Evolutionary conservation across 2,329 filamentous ascomycete species (phyloP).

Genomic region (Coniochaeta prunicola): DNA sequence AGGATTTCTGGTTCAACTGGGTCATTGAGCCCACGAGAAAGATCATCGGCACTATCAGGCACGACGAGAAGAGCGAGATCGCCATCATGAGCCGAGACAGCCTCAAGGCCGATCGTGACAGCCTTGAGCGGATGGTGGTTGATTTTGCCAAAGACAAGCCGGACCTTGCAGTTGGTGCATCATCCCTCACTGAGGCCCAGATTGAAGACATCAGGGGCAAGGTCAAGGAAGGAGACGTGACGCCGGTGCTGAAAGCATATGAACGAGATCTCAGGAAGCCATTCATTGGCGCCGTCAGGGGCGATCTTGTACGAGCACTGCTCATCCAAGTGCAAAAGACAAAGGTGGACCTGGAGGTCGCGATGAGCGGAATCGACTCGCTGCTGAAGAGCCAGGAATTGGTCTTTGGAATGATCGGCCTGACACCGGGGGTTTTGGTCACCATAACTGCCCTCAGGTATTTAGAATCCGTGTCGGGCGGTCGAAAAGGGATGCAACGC

Average conservation of each 20-base stretch:
- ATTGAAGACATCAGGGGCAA: constrained; percentile 68
- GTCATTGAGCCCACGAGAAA: constrained; percentile 78
- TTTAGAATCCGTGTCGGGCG: constrained; percentile 61
- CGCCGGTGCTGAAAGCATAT: constrained; percentile 83
- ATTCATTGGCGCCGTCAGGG: constrained; percentile 72
- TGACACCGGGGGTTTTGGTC: constrained; percentile 89
- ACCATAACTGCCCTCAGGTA: constrained; percentile 69
- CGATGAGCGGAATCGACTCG: constrained; percentile 90
- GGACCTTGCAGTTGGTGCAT: constrained; percentile 41
- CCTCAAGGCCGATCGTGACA: constrained; percentile 81
- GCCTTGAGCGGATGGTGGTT: constrained; percentile 94
- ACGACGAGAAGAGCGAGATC: constrained; percentile 87
- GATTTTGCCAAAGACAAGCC: constrained; percentile 88
- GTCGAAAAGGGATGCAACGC: constrained; percentile 58
- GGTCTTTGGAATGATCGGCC: constrained; percentile 92
- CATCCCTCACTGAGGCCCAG: constrained; percentile 57
- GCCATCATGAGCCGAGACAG: constrained; percentile 95
- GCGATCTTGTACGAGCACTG: constrained; percentile 82
- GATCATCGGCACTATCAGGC: constrained; percentile 84
- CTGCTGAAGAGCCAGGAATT: constrained; percentile 93
- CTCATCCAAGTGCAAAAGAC: constrained; percentile 98
- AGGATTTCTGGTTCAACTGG: constrained; percentile 97
- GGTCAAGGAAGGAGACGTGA: constrained; percentile 87
- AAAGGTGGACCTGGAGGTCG: constrained; percentile 95
- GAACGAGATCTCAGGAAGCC: constrained; percentile 81